Evolutionary conservation across 495 filamentous ascomycete species (phyloP), one percentile per base, ranked within the genome.

Genomic region (Glutinoglossum americanum): DNA sequence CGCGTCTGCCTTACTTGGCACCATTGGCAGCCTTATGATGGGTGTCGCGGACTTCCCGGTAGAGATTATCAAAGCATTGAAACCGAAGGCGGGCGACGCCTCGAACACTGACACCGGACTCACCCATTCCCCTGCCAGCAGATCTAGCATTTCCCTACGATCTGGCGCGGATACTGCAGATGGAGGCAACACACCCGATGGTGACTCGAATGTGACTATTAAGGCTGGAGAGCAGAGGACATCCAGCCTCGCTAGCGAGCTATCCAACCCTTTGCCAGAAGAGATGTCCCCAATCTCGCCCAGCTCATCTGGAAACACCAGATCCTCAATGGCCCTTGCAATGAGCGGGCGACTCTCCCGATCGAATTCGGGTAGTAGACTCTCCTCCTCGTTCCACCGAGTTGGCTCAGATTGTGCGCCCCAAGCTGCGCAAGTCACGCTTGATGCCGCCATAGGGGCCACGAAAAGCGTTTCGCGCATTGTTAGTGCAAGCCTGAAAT

Each of bases 11-110:
- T 66, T 95, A 1, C 70, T 90, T 15, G 87, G 87, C 5, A 85
- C 87, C 8, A 71, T 87, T 37, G 74, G 80, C 17, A 82, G 74
- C 59, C 77, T 97, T 53, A 75, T 83, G 63, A 85, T 90, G 75
- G 88, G 87, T 0, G 71, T 89, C 32, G 85, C 84, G 4, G 87
- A 93, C 61, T 78, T 96, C 25, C 89, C 90, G 0, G 72, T 76
- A 15, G 84, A 84, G 17, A 76, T 94, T 8, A 55, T 76, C 10
- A 30, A 39, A 19, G 51, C 47, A 21, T 35, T 59, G n/a, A 54
- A 27, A 19, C 41, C 57, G n/a, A 59, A 59, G 35, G 9, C 45
- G 17, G 26, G 41, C 13, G 57, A 53, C 15, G 19, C 30, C 9
- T n/a, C 47, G 3, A n/a, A n/a, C 47, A 6, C 47, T 51, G 21